A percentile compares a stretch with the other conserved stretches of the same genome.
Conservation (phyloP, 2,329 filamentous ascomycete genomes). For the Periglandula ipomoeae region DNA sequence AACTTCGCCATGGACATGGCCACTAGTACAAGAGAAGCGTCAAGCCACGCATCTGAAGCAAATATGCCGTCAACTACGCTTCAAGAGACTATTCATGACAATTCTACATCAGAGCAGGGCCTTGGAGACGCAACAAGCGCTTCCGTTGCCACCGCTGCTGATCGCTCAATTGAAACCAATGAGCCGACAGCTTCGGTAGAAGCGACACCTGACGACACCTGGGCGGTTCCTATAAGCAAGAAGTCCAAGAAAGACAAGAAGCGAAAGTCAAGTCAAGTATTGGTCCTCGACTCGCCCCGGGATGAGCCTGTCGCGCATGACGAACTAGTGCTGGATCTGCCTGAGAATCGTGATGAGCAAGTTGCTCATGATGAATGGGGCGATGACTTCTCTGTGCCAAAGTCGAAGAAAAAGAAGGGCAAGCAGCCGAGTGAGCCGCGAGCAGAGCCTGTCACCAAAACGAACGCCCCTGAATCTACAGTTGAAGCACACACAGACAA, state of each 20-base stretch:
- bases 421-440: slow-evolving; percentile 10
- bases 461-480: background rate
- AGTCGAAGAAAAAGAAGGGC: slow-evolving; percentile 22
- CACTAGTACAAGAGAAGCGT: background rate
- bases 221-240: slow-evolving; percentile 9
- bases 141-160: background rate
- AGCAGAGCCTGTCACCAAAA: slow-evolving; percentile 2
- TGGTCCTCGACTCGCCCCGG: slow-evolving; percentile 3
- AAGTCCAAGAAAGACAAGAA: slow-evolving; percentile 21
- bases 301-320: background rate
- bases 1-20: background rate
- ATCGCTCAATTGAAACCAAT: background rate
- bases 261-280: slow-evolving; percentile 15
- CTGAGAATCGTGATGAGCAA: slow-evolving; percentile 1
- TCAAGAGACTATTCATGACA: background rate
- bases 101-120: background rate
- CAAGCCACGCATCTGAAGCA: background rate
- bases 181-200: slow-evolving; percentile 15
- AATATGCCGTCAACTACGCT: background rate
- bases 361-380: slow-evolving; percentile 6
- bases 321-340: background rate
- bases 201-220: slow-evolving; percentile 9
- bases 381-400: slow-evolving; percentile 9
- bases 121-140: slow-evolving; percentile 10
- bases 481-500: background rate